These are phyloP conservation scores for Rhizopogon salebrosus DNA, from an alignment of 768 basidiomycete species.

Conservation along the genomic window DNA sequence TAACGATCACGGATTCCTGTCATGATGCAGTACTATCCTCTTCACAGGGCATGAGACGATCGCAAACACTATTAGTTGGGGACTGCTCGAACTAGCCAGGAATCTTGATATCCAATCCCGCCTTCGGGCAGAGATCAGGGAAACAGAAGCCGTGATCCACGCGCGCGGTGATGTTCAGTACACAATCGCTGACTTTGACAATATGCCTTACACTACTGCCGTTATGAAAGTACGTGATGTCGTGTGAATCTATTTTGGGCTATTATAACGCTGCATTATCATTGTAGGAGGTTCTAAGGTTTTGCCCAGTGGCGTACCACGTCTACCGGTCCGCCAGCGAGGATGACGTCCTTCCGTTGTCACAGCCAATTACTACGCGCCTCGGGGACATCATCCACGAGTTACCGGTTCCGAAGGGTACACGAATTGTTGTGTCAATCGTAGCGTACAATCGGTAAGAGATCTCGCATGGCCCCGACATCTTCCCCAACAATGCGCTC, in stretches of 20 bases:
- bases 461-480: neutral
- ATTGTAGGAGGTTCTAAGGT: conserved; percentile 41
- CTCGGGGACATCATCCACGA: conserved; percentile 39
- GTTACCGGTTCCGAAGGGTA: conserved; percentile 45
- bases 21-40: conserved; percentile 34
- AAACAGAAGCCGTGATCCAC: conserved; percentile 17
- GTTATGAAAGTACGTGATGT: conserved; percentile 35
- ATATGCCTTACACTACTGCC: conserved; percentile 43
- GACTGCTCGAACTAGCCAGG: conserved; percentile 55
- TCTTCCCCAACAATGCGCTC: neutral
- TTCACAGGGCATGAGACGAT: conserved; percentile 59
- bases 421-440: conserved; percentile 47
- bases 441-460: conserved; percentile 50
- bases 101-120: conserved; percentile 52
- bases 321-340: conserved; percentile 43
- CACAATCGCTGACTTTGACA: conserved; percentile 39
- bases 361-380: conserved; percentile 42
- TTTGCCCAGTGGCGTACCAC: conserved; percentile 46
- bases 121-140: conserved; percentile 54
- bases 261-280: neutral
- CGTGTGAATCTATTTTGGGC: neutral
- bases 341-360: conserved; percentile 58
- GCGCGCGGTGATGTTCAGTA: conserved; percentile 34
- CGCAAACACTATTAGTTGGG: conserved; percentile 54
- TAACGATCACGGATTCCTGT: neutral